Evolutionary conservation across 2,329 filamentous ascomycete species (phyloP).

Genomic region (Aspergillus sp.): DNA sequence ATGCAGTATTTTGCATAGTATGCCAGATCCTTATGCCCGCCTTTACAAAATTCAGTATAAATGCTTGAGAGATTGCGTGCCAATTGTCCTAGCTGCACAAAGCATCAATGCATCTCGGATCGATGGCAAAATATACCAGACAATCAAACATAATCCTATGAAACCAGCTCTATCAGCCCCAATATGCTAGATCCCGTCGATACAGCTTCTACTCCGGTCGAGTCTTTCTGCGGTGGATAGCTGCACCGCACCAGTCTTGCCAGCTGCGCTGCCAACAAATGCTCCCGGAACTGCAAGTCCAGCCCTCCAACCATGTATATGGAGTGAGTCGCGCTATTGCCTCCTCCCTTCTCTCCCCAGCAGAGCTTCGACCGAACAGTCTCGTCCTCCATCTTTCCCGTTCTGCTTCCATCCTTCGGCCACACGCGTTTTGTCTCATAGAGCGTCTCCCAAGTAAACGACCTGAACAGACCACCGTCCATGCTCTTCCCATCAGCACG

Average conservation of each 20-base stretch:
- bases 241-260: constrained; percentile 13
- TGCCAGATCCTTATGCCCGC: too few species aligned
- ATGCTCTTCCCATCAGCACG: constrained; percentile 5
- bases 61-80: too few species aligned
- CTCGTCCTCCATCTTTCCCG: constrained; percentile 19
- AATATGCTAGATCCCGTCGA: constrained; percentile 33
- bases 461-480: constrained; percentile 12
- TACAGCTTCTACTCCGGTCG: constrained; percentile 11
- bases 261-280: constrained; percentile 18
- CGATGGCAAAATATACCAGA: too few species aligned
- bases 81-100: too few species aligned
- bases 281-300: constrained; percentile 19
- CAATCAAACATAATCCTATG: neutral
- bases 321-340: constrained; percentile 11
- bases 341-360: constrained; percentile 18
- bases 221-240: constrained; percentile 18
- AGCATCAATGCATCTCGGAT: too few species aligned
- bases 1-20: too few species aligned
- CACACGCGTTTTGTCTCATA: constrained; percentile 20
- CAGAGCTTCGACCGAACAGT: constrained; percentile 14
- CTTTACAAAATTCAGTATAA: too few species aligned
- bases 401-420: constrained; percentile 14
- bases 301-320: constrained; percentile 16
- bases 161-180: neutral
- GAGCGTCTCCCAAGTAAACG: constrained; percentile 17